phyloP scores from a whole-genome alignment of 192 early-diverging fungal genomes.

The Coemansia umbellata region DNA sequence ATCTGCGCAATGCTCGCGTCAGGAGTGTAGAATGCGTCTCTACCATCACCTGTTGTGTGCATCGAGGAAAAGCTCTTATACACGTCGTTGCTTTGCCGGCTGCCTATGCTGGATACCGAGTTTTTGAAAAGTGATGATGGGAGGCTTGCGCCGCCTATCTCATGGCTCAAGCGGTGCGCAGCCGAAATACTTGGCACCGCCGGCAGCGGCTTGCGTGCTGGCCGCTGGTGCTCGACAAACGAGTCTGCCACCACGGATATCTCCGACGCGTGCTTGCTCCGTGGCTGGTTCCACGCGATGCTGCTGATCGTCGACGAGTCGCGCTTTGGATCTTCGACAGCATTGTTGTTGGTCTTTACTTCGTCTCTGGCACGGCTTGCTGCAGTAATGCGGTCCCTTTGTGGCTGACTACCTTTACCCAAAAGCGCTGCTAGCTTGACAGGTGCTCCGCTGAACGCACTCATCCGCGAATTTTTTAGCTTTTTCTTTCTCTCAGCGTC shows the following conservation, averaged over 20 bases:
- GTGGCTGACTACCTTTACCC: background rate
- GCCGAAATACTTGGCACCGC: background rate
- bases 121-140: constrained; percentile 33
- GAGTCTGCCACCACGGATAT: background rate
- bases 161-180: background rate
- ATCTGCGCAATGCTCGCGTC: constrained; percentile 42
- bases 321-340: constrained; percentile 7
- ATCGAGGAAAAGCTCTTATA: constrained; percentile 28
- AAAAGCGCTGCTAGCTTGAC: background rate
- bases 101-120: constrained; percentile 16
- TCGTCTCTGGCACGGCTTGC: background rate
- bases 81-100: constrained; percentile 19
- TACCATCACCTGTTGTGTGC: constrained; percentile 5
- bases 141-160: constrained; percentile 5
- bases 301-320: constrained; percentile 43
- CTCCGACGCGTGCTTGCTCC: constrained; percentile 17
- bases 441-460: constrained; percentile 32
- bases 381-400: background rate
- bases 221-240: background rate
- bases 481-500: no score
- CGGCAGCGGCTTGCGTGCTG: background rate
- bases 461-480: constrained; percentile 42
- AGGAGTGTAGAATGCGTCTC: constrained; percentile 43
- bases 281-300: constrained; percentile 12
- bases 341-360: background rate